Base-by-base conservation (phyloP, 495 filamentous ascomycete genomes). In the Aspergillus panamensis region DNA sequence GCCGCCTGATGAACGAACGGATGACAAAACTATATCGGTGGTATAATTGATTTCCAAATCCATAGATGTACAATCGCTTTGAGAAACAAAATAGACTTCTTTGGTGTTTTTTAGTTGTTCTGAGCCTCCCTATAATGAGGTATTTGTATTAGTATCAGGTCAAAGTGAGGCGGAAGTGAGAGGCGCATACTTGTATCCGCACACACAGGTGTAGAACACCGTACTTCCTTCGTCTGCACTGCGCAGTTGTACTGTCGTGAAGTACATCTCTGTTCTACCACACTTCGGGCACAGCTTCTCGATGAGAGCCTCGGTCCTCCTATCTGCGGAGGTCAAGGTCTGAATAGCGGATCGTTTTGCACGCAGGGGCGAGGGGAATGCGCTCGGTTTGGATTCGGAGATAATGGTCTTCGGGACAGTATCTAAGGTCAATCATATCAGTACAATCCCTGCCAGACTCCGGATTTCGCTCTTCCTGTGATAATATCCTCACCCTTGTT, bases 171-270 rank as follows among this genome's bases (percentile, higher is more conserved):
- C 16, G 12, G 14, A 19, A n/a, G 35, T 12, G 55, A 32, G n/a
- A 51, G 35, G n/a, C 8, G 66, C 86, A 69, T 81, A 95, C 90
- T 86, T 92, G 69, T 90, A 76, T 55, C 90, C 89, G 66, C 92
- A 96, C 39, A 87, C 84, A 73, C 92, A 96, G 29, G 80, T 86
- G 70, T 89, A 95, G 63, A 96, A 92, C 37, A 94, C 86, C 2
- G 92, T 96, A 62, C 85, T 89, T 51, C 95, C 95, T 82, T 97
- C 95, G 71, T 97, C 94, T 5, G 94, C 95, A 77, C 91, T 86
- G 56, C 93, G 83, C 68, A 96, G 74, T 69, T 98, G 95, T 48
- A 91, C 82, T 3, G 90, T 87, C 30, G 87, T 89, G 69, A 83
- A 97, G 66, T 85, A 88, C 72, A 97, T 90, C 66, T 96, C 88